Base-by-base conservation (phyloP, 257 asterid genomes). In the Handroanthus guayacan region DNA sequence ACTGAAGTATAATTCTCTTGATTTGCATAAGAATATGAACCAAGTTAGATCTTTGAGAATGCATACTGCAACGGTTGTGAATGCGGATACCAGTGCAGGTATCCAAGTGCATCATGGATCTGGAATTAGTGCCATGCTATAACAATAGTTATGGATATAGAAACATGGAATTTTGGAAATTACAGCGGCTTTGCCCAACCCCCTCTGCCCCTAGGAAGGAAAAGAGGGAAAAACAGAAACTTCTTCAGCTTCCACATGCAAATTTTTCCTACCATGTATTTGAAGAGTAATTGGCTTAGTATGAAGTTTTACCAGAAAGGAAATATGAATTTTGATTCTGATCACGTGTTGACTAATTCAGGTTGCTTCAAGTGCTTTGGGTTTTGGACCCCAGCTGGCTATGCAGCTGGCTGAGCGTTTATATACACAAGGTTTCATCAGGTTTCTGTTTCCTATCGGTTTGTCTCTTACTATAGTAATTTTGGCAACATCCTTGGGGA, bases 331-430 rank as follows among this genome's bases (percentile, higher is more conserved):
- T 38, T 67, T 79, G 74, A 43, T 77, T 17, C 16, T 74, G 58
- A 44, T 79, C 50, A 51, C 57, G 17, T 79, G 68, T 70, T 82
- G 67, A 37, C 72, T 62, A 80, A 71, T 74, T 81, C 87, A 93
- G 98, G 93, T 93, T 75, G 98, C 98, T 81, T 91, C 98, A 85
- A 93, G 98, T 84, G 90, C 97, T 64, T 81, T 93, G 81, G 96
- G 98, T 38, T 88, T 88, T 71, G 96, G 98, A 57, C 97, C 98
- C 47, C 97, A 89, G 90, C 79, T 87, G 73, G 89, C 98, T 67
- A 93, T 91, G 98, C 98, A 93, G 75, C 81, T 93, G 86, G 98
- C 98, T 64, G 98, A 93, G 87, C 98, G 97, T 68, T 84, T 93
- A 75, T 93, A 93, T 62, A 93, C 96, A 74, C 98, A 89, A 86